These are phyloP conservation scores for Pisolithus sp. DNA, from an alignment of 768 basidiomycete genomes.

Conservation along the genomic window DNA sequence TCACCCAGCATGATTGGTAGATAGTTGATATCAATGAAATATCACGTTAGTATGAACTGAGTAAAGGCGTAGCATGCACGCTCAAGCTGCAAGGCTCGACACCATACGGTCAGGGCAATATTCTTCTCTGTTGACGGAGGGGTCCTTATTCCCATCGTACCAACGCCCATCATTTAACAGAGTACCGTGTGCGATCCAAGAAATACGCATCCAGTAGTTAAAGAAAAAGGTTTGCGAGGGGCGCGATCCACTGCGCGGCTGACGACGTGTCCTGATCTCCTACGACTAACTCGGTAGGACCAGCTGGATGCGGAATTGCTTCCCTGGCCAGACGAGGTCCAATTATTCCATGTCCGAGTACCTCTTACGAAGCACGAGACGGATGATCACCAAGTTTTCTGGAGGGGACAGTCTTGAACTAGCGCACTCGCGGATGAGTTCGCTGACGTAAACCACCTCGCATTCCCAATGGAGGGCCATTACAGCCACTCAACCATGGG, in stretches of 20 bases:
- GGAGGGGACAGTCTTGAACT: constrained; percentile 92
- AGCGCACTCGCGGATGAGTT: constrained; percentile 64
- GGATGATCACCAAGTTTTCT: constrained; percentile 87
- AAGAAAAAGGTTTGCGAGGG: constrained; percentile 62
- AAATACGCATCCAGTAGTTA: too few relatives aligned
- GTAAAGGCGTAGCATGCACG: too few relatives aligned
- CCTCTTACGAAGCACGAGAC: constrained; percentile 56
- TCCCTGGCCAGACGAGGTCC: constrained; percentile 81
- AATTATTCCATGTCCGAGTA: constrained; percentile 76
- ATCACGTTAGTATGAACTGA: too few relatives aligned
- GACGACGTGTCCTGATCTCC: constrained; percentile 83
- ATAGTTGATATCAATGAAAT: too few relatives aligned
- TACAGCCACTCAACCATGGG: constrained; percentile 70
- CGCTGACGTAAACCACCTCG: constrained; percentile 59
- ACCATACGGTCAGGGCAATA: too few relatives aligned
- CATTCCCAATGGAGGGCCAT: constrained; percentile 79
- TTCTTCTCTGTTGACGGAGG: too few relatives aligned
- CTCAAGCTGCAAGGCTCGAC: too few relatives aligned
- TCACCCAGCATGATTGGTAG: not conserved
- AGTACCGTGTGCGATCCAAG: too few relatives aligned
- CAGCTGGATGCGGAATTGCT: constrained; percentile 90
- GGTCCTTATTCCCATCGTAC: too few relatives aligned
- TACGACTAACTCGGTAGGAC: constrained; percentile 87
- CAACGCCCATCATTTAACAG: too few relatives aligned
- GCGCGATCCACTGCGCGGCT: constrained; percentile 78